phyloP scores from a whole-genome alignment of 208 protist genomes.

The Porcisia deanei region DNA sequence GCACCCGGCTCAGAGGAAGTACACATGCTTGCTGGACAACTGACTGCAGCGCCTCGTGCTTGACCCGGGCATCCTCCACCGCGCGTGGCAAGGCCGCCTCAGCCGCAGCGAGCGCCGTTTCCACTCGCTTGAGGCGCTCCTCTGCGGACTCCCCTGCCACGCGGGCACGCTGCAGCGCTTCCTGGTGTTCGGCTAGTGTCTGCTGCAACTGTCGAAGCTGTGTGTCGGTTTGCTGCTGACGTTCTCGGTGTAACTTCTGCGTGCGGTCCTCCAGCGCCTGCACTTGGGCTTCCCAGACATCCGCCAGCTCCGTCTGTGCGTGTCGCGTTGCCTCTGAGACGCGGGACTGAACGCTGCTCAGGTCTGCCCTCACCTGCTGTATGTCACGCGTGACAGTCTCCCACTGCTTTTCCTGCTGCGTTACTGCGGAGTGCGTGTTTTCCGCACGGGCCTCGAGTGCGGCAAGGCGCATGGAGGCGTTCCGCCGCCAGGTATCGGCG shows the following conservation, averaged over 20 bases:
- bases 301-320: constrained; percentile 17
- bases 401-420: constrained; percentile 20
- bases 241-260: constrained; percentile 9
- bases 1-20: constrained; percentile 19
- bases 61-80: constrained; percentile 8
- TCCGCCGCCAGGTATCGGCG: constrained; percentile 19
- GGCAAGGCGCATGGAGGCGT: constrained; percentile 24
- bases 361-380: constrained; percentile 18
- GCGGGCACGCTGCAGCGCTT: constrained; percentile 15
- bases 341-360: not conserved
- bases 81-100: constrained; percentile 16
- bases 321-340: constrained; percentile 16
- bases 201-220: constrained; percentile 27
- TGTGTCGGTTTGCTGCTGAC: constrained; percentile 13
- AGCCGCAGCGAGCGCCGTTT: constrained; percentile 24
- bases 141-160: constrained; percentile 14
- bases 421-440: constrained; percentile 4
- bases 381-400: constrained; percentile 12
- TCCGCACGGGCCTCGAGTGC: constrained; percentile 23
- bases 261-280: constrained; percentile 17
- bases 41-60: constrained; percentile 20
- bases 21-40: constrained; percentile 26
- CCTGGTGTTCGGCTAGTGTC: constrained; percentile 24
- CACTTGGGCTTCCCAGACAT: constrained; percentile 6
- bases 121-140: constrained; percentile 24